Base-by-base conservation (phyloP, 352 stramenopile species). In the Phytophthora fragariaefolia region DNA sequence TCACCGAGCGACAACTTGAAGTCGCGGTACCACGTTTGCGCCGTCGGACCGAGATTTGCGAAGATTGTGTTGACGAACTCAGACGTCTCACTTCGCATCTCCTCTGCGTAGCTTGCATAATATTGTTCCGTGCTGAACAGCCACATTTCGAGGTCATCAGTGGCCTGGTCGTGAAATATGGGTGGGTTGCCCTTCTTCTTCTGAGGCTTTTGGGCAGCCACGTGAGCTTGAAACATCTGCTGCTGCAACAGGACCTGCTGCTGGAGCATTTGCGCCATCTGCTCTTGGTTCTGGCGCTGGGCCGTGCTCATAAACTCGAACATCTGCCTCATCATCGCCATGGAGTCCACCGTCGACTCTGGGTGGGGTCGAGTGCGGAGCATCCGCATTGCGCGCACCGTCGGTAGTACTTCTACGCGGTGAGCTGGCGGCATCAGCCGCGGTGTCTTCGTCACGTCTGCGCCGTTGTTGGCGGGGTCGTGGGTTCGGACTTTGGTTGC, bases 211-310 rank as follows among this genome's bases (percentile, higher is more conserved):
- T 49, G 45, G 0, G n/a, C 48, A 34, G 47, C 34, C 26, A 49
- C 57, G 20, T 57, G 46, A 30, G 20, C 57, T 46, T 58, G 58
- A 8, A 65, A 47, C 34, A 65, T 58, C 34, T 32, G 58, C 23
- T 65, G 47, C 58, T 58, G 58, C 26, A 51, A 51, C 47, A 45
- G 38, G 1, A 58, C 58, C 32, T 58, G 48, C 18, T 66, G 58
- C 48, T 59, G 48, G 38, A 59, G 17, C 49, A 57, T 48, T 9
- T 64, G 46, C 6, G 18, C 8, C 22, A 61, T 61, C 23, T 55
- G 23, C 28, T 56, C 15, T 17, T 56, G 56, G 9, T 56, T 36
- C 40, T 64, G 45, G 6, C 38, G 52, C 38, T 58, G 48, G 2
- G 28, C 27, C 6, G 48, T 56, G 7, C 7, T 56, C 48, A n/a